Evolutionary conservation across 2,329 filamentous ascomycete species (phyloP).

Genomic region (Dothistroma pini): DNA sequence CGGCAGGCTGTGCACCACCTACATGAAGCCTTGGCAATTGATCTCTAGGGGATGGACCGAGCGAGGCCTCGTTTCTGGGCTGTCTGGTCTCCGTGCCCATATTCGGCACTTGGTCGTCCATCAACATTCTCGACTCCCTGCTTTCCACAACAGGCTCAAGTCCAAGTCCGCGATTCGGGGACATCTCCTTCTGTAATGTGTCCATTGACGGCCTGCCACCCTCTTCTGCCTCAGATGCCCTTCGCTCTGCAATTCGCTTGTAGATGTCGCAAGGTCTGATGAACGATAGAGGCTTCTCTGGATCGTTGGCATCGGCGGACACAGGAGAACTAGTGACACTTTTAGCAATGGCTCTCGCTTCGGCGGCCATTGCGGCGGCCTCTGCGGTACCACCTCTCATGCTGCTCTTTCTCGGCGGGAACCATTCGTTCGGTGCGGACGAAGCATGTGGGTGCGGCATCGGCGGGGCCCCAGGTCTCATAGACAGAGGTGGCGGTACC

Average conservation of each 20-base stretch:
- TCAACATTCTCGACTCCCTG: constrained; percentile 20
- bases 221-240: constrained; percentile 50
- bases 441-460: constrained; percentile 41
- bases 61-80: neutral
- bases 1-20: neutral
- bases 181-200: constrained; percentile 34
- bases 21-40: constrained; percentile 3
- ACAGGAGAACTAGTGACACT: constrained; percentile 20
- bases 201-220: constrained; percentile 57
- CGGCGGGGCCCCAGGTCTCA: neutral
- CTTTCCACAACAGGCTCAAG: constrained; percentile 24
- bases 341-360: constrained; percentile 18
- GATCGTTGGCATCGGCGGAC: constrained; percentile 22
- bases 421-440: constrained; percentile 41
- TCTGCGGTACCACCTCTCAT: constrained; percentile 46
- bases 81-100: neutral
- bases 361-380: constrained; percentile 14
- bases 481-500: constrained; percentile 45
- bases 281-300: constrained; percentile 58
- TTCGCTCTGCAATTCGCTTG: constrained; percentile 62
- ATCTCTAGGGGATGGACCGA: neutral
- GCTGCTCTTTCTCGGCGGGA: constrained; percentile 61
- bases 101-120: constrained; percentile 9
- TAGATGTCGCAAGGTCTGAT: constrained; percentile 75
- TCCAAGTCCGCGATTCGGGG: constrained; percentile 26